A percentile compares a stretch with the other conserved stretches of the same genome.
Evolutionary conservation across 1,284 basidiomycete species (phyloP).

Genomic region (Ceratobasidium sp.): DNA sequence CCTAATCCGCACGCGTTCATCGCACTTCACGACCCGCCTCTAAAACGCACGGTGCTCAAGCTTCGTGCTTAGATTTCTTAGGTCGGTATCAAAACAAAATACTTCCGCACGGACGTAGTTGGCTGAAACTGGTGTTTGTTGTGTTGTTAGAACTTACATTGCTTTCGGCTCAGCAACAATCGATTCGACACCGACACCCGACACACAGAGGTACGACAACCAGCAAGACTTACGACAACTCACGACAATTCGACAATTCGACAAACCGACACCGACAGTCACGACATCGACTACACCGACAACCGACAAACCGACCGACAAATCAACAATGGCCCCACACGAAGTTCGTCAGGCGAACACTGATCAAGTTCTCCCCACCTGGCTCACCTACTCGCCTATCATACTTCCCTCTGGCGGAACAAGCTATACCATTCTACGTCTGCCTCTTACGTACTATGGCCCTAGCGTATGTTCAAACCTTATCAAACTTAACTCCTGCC

Average conservation of each 20-base stretch:
- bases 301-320: conserved; percentile 26
- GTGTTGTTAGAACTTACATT: conserved; percentile 38
- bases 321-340: conserved; percentile 34
- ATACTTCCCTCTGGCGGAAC: conserved; percentile 55
- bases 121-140: conserved; percentile 38
- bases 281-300: conserved; percentile 44
- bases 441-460: conserved; percentile 79
- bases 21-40: conserved; percentile 31
- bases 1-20: conserved; percentile 27
- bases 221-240: conserved; percentile 41
- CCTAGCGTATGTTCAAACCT: conserved; percentile 70
- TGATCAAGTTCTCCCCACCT: conserved; percentile 70
- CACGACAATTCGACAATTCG: conserved; percentile 36
- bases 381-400: conserved; percentile 71
- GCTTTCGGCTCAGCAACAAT: conserved; percentile 45
- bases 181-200: conserved; percentile 44
- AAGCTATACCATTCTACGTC: conserved; percentile 61
- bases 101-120: neutral
- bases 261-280: conserved; percentile 42
- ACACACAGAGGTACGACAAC: conserved; percentile 46
- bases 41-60: conserved; percentile 31
- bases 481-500: neutral
- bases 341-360: conserved; percentile 33
- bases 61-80: conserved; percentile 22
- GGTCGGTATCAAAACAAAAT: conserved; percentile 18